phyloP scores from a whole-genome alignment of 139 green algal species.

The Edaphochlamys debaryana region DNA sequence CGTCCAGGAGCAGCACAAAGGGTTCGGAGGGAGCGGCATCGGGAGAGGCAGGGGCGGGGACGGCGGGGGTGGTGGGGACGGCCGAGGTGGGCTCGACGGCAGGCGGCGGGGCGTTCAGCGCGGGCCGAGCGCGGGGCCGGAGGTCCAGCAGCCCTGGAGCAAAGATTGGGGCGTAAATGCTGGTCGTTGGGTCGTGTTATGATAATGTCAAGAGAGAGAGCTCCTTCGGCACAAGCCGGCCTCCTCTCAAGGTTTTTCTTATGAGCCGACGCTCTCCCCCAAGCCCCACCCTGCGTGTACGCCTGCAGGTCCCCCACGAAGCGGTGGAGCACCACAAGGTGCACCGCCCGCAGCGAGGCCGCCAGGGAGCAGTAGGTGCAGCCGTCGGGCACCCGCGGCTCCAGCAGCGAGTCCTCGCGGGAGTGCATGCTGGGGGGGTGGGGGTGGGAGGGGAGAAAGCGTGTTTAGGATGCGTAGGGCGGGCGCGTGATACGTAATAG shows the following conservation, averaged over 20 bases:
- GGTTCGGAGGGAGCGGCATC: not conserved
- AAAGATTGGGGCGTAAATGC: no score
- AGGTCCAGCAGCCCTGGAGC: conserved; percentile 59
- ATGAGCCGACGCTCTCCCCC: no score
- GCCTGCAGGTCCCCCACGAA: conserved; percentile 77
- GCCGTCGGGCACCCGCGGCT: conserved; percentile 65
- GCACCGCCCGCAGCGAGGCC: conserved; percentile 73
- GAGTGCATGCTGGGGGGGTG: not conserved
- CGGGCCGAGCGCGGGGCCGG: not conserved
- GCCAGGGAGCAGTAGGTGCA: conserved; percentile 70
- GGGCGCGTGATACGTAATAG: no score
- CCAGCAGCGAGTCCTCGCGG: not conserved
- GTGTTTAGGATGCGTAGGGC: no score
- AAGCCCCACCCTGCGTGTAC: conserved; percentile 63
- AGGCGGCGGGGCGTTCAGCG: not conserved
- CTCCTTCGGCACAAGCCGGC: no score
- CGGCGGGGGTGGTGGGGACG: no score
- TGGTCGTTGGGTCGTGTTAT: no score
- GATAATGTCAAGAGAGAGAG: no score
- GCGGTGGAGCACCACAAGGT: conserved; percentile 87
- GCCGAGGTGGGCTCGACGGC: no score
- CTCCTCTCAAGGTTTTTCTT: no score
- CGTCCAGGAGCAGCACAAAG: conserved; percentile 76
- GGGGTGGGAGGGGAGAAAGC: conserved; percentile 35
- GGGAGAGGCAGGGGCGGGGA: no score